A percentile compares a stretch with the other conserved stretches of the same genome.
Evolutionary conservation across 2,329 filamentous ascomycete genomes (phyloP).

Genomic region (Peltaster fructicola): DNA sequence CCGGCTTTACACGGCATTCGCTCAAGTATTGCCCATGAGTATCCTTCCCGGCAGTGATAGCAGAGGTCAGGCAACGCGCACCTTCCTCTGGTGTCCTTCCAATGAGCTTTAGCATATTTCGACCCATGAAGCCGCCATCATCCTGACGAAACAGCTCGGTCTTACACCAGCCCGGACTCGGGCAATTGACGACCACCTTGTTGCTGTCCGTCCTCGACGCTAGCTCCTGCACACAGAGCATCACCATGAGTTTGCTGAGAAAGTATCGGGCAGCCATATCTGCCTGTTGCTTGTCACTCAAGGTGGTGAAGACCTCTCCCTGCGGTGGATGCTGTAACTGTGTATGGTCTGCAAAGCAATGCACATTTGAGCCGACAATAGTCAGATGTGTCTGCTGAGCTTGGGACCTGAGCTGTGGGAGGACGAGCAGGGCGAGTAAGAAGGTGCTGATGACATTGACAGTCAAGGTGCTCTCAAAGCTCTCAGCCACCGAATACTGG

Average conservation of each 20-base stretch:
- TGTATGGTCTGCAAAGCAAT: conserved; percentile 25
- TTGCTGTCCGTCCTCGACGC: conserved; percentile 5
- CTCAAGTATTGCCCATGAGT: conserved; percentile 24
- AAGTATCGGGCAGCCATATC: conserved; percentile 7
- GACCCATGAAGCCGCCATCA: conserved; percentile 6
- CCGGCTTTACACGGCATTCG: conserved; percentile 16
- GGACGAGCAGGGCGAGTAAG: conserved; percentile 28
- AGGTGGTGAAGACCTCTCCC: conserved; percentile 3
- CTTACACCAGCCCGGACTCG: conserved; percentile 34
- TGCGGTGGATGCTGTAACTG: conserved; percentile 26
- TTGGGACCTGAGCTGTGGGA: conserved; percentile 33
- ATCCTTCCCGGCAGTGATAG: conserved; percentile 14
- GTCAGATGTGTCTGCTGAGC: conserved; percentile 11
- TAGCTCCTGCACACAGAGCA: conserved; percentile 7
- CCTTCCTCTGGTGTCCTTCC: conserved; percentile 22
- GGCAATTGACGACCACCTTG: conserved; percentile 27
- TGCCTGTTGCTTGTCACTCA: conserved; percentile 6
- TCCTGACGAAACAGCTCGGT: conserved; percentile 21
- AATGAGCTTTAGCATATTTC: conserved; percentile 9
- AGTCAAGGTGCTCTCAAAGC: conserved; percentile 29
- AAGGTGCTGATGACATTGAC: conserved; percentile 36
- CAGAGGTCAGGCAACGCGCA: conserved; percentile 21
- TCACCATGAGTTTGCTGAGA: conserved; percentile 9
- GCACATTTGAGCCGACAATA: conserved; percentile 25
- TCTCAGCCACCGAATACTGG: conserved; percentile 21